Evolutionary conservation across 371 early-diverging fungal species (phyloP), one percentile per base, ranked within the genome.

Genomic region (Mortierella sp.): DNA sequence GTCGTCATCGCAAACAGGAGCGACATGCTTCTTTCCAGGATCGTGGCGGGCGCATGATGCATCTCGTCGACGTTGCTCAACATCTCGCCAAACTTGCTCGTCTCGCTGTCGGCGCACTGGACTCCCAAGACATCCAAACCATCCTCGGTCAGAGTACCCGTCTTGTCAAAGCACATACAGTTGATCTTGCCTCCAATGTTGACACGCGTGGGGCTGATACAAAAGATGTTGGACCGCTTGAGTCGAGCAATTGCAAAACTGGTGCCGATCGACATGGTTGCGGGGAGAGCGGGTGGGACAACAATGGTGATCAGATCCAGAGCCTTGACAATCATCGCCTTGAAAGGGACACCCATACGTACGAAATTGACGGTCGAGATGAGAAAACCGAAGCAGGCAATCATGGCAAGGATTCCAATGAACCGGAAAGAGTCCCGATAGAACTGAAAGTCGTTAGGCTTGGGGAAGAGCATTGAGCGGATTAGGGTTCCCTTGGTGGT

Each of bases 141-240:
- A 80, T 99, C 99, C 84, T 99, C 97, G 5, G 99, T 99, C 64
- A 99, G 88, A 5, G 99, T 99, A 0, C 99, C 99, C 5, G 99
- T 99, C 89, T 99, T 99, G 90, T 99, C 99, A 93, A 99, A 99
- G 80, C 98, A 96, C 91, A 98, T 97, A 54, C 97, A 94, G 80
- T 99, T 95, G 59, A 99, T 89, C 79, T 97, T 97, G 53, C 99
- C 99, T 53, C 98, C 95, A 77, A 98, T 94, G 83, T 98, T 98
- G 61, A 99, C 98, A n/a, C 98, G 90, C 4, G 97, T 95, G 3
- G 98, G 97, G 55, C 96, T 94, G 72, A 96, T 99, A 88, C 99
- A 99, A 88, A 94, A 97, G 74, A 99, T 98, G 34, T 94, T 92
- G n/a, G 89, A 77, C 71, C 93, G 92, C 71, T 95, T 94, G 67